Evolutionary conservation across 2,329 filamentous ascomycete genomes (phyloP), one percentile per base, ranked within the genome.

Genomic region (Ophiobolus disseminans): DNA sequence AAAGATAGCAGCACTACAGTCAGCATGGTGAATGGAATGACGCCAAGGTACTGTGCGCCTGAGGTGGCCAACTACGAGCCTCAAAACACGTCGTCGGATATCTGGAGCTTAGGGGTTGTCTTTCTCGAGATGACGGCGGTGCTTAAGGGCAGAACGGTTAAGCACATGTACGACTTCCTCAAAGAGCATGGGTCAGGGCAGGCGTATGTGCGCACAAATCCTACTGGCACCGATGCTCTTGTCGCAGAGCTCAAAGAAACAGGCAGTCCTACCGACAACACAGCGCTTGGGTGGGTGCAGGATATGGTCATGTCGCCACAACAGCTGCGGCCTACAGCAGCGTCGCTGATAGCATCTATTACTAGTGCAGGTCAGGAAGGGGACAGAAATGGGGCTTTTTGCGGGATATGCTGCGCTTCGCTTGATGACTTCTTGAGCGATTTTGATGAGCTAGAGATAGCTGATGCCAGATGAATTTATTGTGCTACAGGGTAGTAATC

Each of bases 61-160:
- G 56, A 58, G 23, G 49, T 60, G 4, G 46, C 53, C 34, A 28
- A 40, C 9, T 13, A 47, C 3, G 40, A 44, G 40, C 40, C 53
- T 23, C 42, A 51, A n/a, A 56, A 60, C 26, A 56, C 40, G 20
- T 41, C 10, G 17, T 54, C 53, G 23, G 53, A 62, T 31, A 48
- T 62, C 13, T 62, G 56, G 56, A 55, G 49, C 37, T 38, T 62
- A 20, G 57, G 58, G 9, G 42, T 49, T 13, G 50, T 62, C n/a
- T 62, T 55, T 16, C 28, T 62, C 22, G 56, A 62, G 40, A 59
- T 62, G 49, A 37, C 45, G 14, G 46, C 47, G 25, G 42, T 53
- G 32, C 53, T 62, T n/a, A 58, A 56, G 22, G 51, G 53, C 13
- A 42, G 19, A 14, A 35, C 25, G 2, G 14, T 35, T 30, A 19